phyloP scores from a whole-genome alignment of 371 early-diverging fungal genomes.

The Rhizopus sp. region DNA sequence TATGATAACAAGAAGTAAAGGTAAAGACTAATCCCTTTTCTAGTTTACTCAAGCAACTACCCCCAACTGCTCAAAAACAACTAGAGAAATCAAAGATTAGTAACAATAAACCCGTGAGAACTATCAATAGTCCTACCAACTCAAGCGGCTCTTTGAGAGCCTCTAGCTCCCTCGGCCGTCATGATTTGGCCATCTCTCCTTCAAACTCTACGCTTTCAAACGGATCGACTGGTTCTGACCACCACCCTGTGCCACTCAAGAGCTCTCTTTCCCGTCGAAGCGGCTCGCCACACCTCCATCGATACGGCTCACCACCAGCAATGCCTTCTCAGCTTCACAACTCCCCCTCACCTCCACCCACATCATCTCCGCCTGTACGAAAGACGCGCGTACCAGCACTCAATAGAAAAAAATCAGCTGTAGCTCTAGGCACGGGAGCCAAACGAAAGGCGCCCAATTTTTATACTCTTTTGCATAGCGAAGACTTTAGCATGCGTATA shows the following conservation, averaged over 20 bases:
- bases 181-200: conserved; percentile 30
- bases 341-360: conserved; percentile 15
- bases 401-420: conserved; percentile 40
- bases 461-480: conserved; percentile 33
- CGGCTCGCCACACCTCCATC: conserved; percentile 94
- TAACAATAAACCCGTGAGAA: conserved; percentile 6
- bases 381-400: conserved; percentile 44
- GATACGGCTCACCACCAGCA: conserved; percentile 28
- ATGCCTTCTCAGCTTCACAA: conserved; percentile 28
- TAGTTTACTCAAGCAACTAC: conserved; percentile 31
- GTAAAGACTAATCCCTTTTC: neutral
- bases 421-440: conserved; percentile 14
- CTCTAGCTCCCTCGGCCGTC: conserved; percentile 36
- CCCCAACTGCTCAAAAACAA: conserved; percentile 31
- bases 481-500: conserved; percentile 28
- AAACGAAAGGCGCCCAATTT: conserved; percentile 34
- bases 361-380: conserved; percentile 21
- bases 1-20: neutral
- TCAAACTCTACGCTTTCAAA: conserved; percentile 37
- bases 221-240: conserved; percentile 15
- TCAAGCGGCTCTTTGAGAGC: conserved; percentile 34
- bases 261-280: conserved; percentile 43
- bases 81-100: conserved; percentile 33
- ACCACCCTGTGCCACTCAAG: conserved; percentile 7
- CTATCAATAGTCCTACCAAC: conserved; percentile 31